Percentiles rank a stretch among this genome's conserved stretches.
phyloP scores from a whole-genome alignment of 352 stramenopile species.

The Elongisporangium undulatum region DNA sequence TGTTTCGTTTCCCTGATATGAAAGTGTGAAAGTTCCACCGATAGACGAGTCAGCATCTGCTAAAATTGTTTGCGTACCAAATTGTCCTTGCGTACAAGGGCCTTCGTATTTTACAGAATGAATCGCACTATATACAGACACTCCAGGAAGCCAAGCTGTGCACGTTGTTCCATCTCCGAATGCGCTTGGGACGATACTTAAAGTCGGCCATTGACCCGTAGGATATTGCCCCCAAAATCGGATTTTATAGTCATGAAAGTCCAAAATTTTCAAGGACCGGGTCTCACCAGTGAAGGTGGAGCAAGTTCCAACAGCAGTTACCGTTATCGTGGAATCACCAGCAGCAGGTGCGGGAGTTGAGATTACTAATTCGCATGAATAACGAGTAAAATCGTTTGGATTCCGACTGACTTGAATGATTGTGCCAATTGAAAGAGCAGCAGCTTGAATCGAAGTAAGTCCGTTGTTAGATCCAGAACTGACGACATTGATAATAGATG shows the following conservation, averaged over 20 bases:
- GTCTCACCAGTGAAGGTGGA: slow-evolving; percentile 36
- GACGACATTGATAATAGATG: slow-evolving; percentile 25
- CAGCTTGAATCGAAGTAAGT: slow-evolving; percentile 28
- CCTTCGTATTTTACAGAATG: slow-evolving; percentile 73
- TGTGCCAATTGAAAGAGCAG: slow-evolving; percentile 17
- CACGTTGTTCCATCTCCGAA: slow-evolving; percentile 31
- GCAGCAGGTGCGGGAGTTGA: slow-evolving; percentile 3
- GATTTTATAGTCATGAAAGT: slow-evolving; percentile 72
- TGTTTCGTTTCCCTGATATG: slow-evolving; percentile 83
- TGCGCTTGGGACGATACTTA: slow-evolving; percentile 36
- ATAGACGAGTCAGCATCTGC: slow-evolving; percentile 75
- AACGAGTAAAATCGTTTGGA: slow-evolving; percentile 56
- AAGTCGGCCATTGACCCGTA: slow-evolving; percentile 64
- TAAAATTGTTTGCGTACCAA: slow-evolving; percentile 65
- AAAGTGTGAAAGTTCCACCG: slow-evolving; percentile 88
- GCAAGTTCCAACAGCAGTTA: slow-evolving; percentile 24
- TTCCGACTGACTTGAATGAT: slow-evolving; percentile 74
- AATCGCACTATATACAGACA: slow-evolving; percentile 44
- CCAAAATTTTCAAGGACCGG: slow-evolving; percentile 49
- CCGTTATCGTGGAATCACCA: slow-evolving; percentile 21
- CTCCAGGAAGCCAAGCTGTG: slow-evolving; percentile 26
- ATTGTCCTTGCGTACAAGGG: slow-evolving; percentile 35
- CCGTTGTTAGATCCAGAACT: slow-evolving; percentile 15
- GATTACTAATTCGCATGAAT: slow-evolving; percentile 59
- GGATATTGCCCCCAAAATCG: slow-evolving; percentile 65